phyloP scores from a whole-genome alignment of 2,329 filamentous ascomycete genomes.

The Arthrocladium fulminans region DNA sequence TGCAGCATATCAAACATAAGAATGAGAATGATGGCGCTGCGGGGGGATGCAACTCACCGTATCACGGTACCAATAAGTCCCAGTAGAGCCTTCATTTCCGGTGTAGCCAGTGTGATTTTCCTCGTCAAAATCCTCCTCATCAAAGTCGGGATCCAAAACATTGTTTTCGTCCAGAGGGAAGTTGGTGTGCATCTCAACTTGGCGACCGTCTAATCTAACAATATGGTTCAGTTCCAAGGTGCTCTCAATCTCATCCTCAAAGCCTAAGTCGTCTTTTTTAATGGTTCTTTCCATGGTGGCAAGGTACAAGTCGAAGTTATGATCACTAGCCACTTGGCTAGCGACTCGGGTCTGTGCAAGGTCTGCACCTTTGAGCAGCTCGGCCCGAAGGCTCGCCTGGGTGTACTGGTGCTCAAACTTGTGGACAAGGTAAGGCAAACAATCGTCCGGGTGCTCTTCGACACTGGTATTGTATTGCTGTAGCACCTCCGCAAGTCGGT shows the following conservation, averaged over 20 bases:
- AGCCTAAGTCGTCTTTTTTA: conserved; percentile 13
- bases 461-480: background rate
- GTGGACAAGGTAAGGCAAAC: conserved; percentile 18
- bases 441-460: background rate
- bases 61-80: conserved; percentile 23
- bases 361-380: conserved; percentile 23
- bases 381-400: conserved; percentile 17
- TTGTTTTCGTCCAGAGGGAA: background rate
- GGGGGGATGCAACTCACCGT: conserved; percentile 6
- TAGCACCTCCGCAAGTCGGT: background rate
- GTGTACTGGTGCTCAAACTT: conserved; percentile 24
- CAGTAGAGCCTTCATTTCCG: conserved; percentile 23
- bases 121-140: background rate
- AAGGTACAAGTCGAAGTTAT: conserved; percentile 22
- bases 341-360: conserved; percentile 14
- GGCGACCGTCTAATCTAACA: conserved; percentile 7
- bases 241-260: background rate
- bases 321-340: conserved; percentile 15
- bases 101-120: conserved; percentile 19
- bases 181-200: conserved; percentile 3
- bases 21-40: background rate
- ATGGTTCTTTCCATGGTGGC: conserved; percentile 21
- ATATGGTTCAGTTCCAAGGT: conserved; percentile 4
- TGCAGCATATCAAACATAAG: background rate
- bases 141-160: conserved; percentile 5